Conservation (phyloP, 108 stramenopile genomes). For the Fragilariopsis cylindrus region DNA sequence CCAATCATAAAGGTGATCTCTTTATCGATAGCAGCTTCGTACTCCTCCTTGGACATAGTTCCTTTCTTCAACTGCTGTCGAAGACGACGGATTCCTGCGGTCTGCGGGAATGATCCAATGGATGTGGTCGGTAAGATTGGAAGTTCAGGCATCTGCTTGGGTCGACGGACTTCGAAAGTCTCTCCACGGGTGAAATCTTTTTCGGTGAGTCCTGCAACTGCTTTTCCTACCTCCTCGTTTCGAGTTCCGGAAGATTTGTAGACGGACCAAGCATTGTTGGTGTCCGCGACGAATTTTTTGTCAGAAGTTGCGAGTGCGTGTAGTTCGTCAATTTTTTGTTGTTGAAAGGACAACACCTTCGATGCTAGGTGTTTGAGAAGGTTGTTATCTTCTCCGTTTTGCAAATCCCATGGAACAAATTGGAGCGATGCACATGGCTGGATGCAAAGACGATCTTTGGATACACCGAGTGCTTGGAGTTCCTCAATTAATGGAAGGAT, state of each 20-base stretch:
- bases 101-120: slow-evolving; percentile 76
- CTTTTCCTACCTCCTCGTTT: neutral
- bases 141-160: slow-evolving; percentile 42
- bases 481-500: slow-evolving; percentile 11
- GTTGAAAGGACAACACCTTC: slow-evolving; percentile 49
- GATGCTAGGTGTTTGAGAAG: slow-evolving; percentile 38
- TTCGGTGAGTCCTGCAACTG: neutral
- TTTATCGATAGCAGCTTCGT: slow-evolving; percentile 54
- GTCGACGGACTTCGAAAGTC: slow-evolving; percentile 41
- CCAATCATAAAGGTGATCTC: slow-evolving; percentile 65
- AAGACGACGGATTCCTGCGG: slow-evolving; percentile 50
- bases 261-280: slow-evolving; percentile 14
- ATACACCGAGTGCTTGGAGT: slow-evolving; percentile 7
- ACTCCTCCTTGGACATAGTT: slow-evolving; percentile 36
- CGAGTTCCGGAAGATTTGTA: neutral
- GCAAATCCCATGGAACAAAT: slow-evolving; percentile 50
- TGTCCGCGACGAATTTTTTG: neutral
- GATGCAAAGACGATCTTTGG: slow-evolving; percentile 12
- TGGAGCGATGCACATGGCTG: slow-evolving; percentile 56
- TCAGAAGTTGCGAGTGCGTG: slow-evolving; percentile 24
- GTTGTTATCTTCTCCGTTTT: slow-evolving; percentile 28
- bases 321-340: slow-evolving; percentile 60
- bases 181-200: slow-evolving; percentile 46
- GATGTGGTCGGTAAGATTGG: slow-evolving; percentile 73
- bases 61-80: slow-evolving; percentile 47